Evolutionary conservation across 2,329 filamentous ascomycete genomes (phyloP).

Genomic region (Fusarium compactum): DNA sequence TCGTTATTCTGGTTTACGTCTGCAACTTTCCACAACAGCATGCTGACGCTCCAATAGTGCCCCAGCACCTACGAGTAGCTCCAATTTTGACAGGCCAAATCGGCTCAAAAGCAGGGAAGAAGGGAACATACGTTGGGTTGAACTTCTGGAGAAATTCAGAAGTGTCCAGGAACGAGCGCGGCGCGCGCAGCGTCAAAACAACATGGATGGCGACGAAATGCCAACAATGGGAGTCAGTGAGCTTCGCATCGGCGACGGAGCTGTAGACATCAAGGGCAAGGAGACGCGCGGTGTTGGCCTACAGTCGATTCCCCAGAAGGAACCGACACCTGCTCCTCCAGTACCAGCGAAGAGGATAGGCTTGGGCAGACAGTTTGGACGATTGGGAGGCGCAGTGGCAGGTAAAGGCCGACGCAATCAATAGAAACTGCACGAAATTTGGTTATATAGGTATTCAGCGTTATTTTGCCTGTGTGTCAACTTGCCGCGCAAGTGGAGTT

Average conservation of each 20-base stretch:
- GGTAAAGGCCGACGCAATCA: slow-evolving; percentile 69
- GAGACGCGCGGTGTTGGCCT: slow-evolving; percentile 54
- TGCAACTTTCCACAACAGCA: background rate
- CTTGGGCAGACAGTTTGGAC: slow-evolving; percentile 75
- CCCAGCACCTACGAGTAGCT: slow-evolving; percentile 61
- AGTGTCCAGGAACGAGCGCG: slow-evolving; percentile 88
- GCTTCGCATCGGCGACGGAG: slow-evolving; percentile 57
- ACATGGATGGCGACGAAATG: slow-evolving; percentile 62
- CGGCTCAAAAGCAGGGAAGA: slow-evolving; percentile 87
- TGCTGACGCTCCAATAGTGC: slow-evolving; percentile 50
- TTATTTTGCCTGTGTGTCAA: slow-evolving; percentile 9
- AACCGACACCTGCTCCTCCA: slow-evolving; percentile 57
- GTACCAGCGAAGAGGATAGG: slow-evolving; percentile 69
- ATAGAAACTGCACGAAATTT: slow-evolving; percentile 18
- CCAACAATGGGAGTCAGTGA: slow-evolving; percentile 59
- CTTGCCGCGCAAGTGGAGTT: slow-evolving; percentile 7
- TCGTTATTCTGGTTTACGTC: background rate
- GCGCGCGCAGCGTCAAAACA: slow-evolving; percentile 71
- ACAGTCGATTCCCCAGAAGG: slow-evolving; percentile 63
- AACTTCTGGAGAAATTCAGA: slow-evolving; percentile 94
- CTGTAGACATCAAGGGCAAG: slow-evolving; percentile 56
- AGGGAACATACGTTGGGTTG: slow-evolving; percentile 87
- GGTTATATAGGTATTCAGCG: slow-evolving; percentile 21
- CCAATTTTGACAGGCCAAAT: slow-evolving; percentile 78
- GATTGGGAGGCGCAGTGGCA: slow-evolving; percentile 77